Conservation (phyloP, 371 early-diverging fungal species). For the Capillidium rhysosporum region DNA sequence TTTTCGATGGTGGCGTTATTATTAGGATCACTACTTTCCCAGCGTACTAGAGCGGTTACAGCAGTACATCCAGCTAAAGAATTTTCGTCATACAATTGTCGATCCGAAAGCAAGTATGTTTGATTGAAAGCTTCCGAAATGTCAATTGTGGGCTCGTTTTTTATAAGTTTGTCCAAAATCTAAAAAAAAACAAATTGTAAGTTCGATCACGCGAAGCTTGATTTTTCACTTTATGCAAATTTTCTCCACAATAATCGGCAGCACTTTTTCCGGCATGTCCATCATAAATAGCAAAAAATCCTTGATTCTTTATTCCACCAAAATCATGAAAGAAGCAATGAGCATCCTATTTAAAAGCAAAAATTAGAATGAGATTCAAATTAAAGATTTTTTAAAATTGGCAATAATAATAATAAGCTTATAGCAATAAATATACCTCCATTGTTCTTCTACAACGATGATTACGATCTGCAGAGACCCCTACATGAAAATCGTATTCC, state of each 20-base stretch:
- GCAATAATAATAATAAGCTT: conserved; percentile 7
- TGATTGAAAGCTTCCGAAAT: conserved; percentile 67
- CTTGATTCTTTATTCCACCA: conserved; percentile 52
- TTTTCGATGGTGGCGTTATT: not conserved
- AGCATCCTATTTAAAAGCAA: conserved; percentile 38
- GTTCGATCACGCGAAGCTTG: not conserved
- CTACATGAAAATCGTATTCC: conserved; percentile 27
- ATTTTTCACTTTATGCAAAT: conserved; percentile 53
- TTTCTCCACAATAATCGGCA: conserved; percentile 86
- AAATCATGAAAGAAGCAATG: conserved; percentile 68
- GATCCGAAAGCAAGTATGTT: conserved; percentile 66
- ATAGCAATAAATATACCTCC: conserved; percentile 37
- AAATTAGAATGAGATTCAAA: not conserved
- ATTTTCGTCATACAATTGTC: conserved; percentile 44
- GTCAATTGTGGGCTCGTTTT: conserved; percentile 21
- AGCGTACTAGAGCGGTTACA: conserved; percentile 52
- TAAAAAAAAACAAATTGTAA: conserved; percentile 13
- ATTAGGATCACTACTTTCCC: conserved; percentile 18
- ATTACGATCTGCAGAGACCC: conserved; percentile 73
- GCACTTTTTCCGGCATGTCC: conserved; percentile 95
- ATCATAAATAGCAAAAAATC: conserved; percentile 90
- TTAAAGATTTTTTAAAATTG: conserved; percentile 13
- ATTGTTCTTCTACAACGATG: conserved; percentile 76
- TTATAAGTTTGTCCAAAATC: conserved; percentile 30
- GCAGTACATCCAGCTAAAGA: conserved; percentile 84